These are phyloP conservation scores for Nemania sp. DNA, from an alignment of 2,329 filamentous ascomycete species.

Conservation along the genomic window DNA sequence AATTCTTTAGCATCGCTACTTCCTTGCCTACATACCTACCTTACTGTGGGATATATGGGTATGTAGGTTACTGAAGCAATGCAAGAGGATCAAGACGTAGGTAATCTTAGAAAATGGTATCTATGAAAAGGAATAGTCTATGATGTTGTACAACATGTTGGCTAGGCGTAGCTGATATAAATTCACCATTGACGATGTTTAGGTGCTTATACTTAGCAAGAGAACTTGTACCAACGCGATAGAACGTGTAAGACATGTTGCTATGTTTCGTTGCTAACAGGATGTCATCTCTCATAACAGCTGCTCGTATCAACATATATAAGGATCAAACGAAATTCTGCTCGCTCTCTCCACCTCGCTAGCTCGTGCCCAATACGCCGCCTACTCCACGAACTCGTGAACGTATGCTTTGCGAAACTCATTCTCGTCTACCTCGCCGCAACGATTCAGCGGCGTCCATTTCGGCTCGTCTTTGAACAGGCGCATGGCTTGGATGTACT, in stretches of 20 bases:
- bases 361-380: neutral
- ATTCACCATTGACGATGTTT: too few species aligned
- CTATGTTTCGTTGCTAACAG: neutral
- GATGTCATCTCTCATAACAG: neutral
- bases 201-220: neutral
- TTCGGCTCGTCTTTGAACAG: constrained; percentile 98
- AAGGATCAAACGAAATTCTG: neutral
- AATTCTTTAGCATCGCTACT: too few species aligned
- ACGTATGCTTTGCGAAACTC: constrained; percentile 79
- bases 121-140: too few species aligned
- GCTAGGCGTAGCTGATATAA: too few species aligned
- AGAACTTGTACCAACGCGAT: neutral
- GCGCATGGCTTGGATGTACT: constrained; percentile 96
- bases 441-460: constrained; percentile 92
- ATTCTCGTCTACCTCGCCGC: constrained; percentile 76
- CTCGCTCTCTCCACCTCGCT: neutral
- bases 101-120: too few species aligned
- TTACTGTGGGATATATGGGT: too few species aligned
- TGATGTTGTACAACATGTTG: too few species aligned
- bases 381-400: constrained; percentile 42
- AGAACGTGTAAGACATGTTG: neutral
- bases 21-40: too few species aligned
- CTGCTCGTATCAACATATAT: neutral
- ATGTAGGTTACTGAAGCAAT: too few species aligned
- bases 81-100: too few species aligned